These are phyloP conservation scores for Pythium folliculosum DNA, from an alignment of 352 stramenopile species.

Conservation along the genomic window DNA sequence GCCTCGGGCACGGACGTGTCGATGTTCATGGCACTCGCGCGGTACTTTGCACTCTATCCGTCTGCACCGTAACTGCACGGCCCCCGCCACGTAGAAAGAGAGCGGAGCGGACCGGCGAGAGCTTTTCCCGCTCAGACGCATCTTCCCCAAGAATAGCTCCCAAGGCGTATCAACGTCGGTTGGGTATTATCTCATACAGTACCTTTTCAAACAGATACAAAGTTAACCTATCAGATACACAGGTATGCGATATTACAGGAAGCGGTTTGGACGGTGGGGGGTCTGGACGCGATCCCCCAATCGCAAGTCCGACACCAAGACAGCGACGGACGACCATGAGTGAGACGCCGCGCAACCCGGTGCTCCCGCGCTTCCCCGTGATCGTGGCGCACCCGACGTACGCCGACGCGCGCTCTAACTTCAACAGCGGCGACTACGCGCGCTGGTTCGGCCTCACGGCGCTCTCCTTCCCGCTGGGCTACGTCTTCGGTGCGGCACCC, in stretches of 20 bases:
- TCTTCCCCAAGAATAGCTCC: constrained; percentile 17
- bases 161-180: neutral
- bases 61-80: constrained; percentile 5
- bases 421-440: constrained; percentile 62
- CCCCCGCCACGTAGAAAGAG: neutral
- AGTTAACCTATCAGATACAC: neutral
- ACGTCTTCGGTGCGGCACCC: constrained; percentile 69
- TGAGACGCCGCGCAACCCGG: constrained; percentile 56
- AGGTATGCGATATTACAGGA: constrained; percentile 9
- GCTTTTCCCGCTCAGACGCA: neutral
- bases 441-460: constrained; percentile 59
- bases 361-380: constrained; percentile 68
- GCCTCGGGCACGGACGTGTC: neutral
- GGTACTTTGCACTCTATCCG: neutral
- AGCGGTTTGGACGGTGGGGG: constrained; percentile 17
- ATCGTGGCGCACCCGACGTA: constrained; percentile 81
- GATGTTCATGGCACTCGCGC: constrained; percentile 13
- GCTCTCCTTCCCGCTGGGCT: constrained; percentile 72
- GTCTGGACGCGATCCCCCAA: constrained; percentile 1
- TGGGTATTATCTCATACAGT: constrained; percentile 19
- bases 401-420: constrained; percentile 72
- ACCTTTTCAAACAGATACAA: neutral
- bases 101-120: neutral
- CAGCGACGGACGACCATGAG: constrained; percentile 37
- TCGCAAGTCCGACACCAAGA: neutral